phyloP scores from a whole-genome alignment of 257 asterid species.

The Scutellaria barbata region DNA sequence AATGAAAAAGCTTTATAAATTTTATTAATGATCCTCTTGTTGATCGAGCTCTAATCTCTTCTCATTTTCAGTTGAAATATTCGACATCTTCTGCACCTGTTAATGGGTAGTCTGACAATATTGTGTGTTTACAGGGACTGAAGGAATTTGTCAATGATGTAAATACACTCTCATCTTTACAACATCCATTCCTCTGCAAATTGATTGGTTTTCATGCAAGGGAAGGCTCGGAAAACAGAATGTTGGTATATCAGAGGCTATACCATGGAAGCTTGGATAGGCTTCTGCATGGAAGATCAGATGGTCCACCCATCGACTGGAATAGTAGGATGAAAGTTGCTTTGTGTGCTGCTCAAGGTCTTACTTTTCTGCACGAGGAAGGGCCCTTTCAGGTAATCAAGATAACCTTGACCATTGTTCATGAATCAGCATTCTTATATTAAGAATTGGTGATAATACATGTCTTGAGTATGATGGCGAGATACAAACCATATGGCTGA shows the following conservation, averaged over 20 bases:
- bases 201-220: slow-evolving; percentile 88
- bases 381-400: slow-evolving; percentile 88
- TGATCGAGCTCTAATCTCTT: background rate
- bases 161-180: slow-evolving; percentile 73
- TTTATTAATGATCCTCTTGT: background rate
- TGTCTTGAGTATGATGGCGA: no score
- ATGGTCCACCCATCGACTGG: slow-evolving; percentile 95
- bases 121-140: slow-evolving; percentile 59
- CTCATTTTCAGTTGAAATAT: slow-evolving; percentile 12
- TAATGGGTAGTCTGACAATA: slow-evolving; percentile 13
- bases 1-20: background rate
- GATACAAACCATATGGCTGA: no score
- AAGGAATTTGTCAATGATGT: slow-evolving; percentile 84
- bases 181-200: slow-evolving; percentile 75
- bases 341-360: slow-evolving; percentile 88
- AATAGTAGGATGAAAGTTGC: slow-evolving; percentile 88
- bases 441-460: background rate
- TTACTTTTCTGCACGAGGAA: slow-evolving; percentile 91
- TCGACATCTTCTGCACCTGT: background rate
- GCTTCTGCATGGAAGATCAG: slow-evolving; percentile 82
- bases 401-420: slow-evolving; percentile 23
- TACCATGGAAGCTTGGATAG: slow-evolving; percentile 87
- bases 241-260: slow-evolving; percentile 87
- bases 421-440: background rate
- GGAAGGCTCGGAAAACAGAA: slow-evolving; percentile 75